phyloP scores from a whole-genome alignment of 805 yeast genomes.

The Candida hispaniensis region DNA sequence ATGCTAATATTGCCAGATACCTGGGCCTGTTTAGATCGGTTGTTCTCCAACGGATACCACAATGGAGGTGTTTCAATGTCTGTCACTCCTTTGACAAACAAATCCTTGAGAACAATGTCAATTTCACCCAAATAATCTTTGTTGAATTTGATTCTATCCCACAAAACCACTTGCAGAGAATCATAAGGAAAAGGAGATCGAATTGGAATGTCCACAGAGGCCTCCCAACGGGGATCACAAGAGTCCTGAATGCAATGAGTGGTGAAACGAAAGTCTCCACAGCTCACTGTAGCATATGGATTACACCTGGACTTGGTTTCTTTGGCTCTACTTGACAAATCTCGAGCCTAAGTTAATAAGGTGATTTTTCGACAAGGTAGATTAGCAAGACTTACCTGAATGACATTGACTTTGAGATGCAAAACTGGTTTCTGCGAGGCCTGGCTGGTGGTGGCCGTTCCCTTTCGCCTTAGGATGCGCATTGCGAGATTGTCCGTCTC shows the following conservation, averaged over 20 bases:
- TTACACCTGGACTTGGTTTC: constrained; percentile 3
- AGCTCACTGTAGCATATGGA: constrained; percentile 23
- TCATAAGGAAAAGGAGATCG: constrained; percentile 31
- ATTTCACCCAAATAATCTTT: constrained; percentile 15
- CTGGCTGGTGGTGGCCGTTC: too few relatives aligned
- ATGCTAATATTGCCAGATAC: constrained; percentile 8
- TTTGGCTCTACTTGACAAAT: constrained; percentile 12
- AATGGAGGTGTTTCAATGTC: constrained; percentile 1
- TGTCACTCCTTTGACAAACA: constrained; percentile 8
- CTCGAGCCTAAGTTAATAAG: constrained; percentile 17
- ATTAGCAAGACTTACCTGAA: too few relatives aligned
- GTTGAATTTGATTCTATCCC: constrained; percentile 15
- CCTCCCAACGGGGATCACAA: constrained; percentile 70
- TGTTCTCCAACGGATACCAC: constrained; percentile 6
- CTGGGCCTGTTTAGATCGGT: neutral
- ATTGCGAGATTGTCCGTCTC: too few relatives aligned
- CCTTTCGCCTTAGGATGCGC: too few relatives aligned
- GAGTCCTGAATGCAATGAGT: constrained; percentile 58
- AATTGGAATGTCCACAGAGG: constrained; percentile 42
- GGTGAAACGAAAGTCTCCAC: constrained; percentile 25
- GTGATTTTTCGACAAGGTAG: too few relatives aligned
- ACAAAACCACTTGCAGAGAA: constrained; percentile 21
- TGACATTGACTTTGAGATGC: too few relatives aligned
- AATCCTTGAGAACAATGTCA: constrained; percentile 2
- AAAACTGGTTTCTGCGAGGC: too few relatives aligned